phyloP scores from a whole-genome alignment of 495 filamentous ascomycete genomes.

The Xylaria cubensis region DNA sequence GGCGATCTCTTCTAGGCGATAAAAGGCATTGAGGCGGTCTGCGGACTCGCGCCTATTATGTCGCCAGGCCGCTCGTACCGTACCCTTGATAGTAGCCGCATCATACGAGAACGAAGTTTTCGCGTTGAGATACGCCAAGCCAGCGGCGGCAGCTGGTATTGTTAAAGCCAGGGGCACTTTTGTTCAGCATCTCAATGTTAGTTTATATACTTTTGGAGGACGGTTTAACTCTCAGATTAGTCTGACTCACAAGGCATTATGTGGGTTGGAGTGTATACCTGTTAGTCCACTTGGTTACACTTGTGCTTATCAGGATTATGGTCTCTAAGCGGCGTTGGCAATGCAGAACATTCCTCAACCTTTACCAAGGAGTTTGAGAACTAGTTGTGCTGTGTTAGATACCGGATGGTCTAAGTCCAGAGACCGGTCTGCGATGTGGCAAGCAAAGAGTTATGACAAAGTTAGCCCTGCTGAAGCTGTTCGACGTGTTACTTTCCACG shows the following conservation, averaged over 20 bases:
- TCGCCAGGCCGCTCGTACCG: conserved; percentile 52
- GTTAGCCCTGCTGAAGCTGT: not conserved
- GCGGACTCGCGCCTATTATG: conserved; percentile 54
- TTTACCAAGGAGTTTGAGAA: not conserved
- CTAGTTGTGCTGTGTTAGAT: not conserved
- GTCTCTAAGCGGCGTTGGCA: not conserved
- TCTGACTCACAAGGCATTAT: conserved; percentile 24
- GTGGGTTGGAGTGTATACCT: not conserved
- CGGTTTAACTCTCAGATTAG: too few species aligned
- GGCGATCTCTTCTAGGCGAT: conserved; percentile 75
- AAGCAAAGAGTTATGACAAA: conserved; percentile 1
- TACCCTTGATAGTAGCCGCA: conserved; percentile 56
- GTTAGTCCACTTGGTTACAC: not conserved
- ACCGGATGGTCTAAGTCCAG: not conserved
- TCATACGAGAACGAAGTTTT: conserved; percentile 73
- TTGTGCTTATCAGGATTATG: not conserved
- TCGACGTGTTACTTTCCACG: not conserved
- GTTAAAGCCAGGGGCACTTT: conserved; percentile 59
- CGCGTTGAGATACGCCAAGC: conserved; percentile 83
- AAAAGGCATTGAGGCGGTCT: conserved; percentile 78
- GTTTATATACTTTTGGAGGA: not conserved
- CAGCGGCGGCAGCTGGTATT: conserved; percentile 69
- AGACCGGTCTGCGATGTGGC: not conserved
- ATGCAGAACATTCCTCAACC: not conserved
- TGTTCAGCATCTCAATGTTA: not conserved